Evolutionary conservation across 1,284 basidiomycete species (phyloP), one percentile per base, ranked within the genome.

Genomic region (Kwoniella shivajii): DNA sequence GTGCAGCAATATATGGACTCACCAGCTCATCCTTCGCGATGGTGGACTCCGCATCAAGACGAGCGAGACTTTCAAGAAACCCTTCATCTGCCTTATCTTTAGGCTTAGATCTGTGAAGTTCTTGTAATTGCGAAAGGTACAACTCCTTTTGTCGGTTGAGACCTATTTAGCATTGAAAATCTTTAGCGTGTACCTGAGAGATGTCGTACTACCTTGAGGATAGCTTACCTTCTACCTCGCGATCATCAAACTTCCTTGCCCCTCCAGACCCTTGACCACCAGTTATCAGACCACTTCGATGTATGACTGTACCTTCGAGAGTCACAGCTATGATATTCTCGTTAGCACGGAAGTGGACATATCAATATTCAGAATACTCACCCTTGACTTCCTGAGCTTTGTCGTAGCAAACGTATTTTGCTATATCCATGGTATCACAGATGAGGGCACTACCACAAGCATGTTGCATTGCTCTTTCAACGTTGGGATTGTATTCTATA

Each of bases 211-310:
- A n/a, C n/a, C n/a, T n/a, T n/a, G n/a, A n/a, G n/a, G n/a, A 42
- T 16, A 11, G 71, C 75, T 51, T 41, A 88, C 92, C 89, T 77
- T 92, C 87, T 3, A 98, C 84, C 66, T 97, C 92, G 63, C 88
- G 88, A 73, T 98, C 94, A 57, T 94, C 91, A 88, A 92, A 98
- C 70, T 90, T 90, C 77, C 90, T 88, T 47, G 84, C 83, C 34
- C 78, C 84, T 36, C 82, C 83, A 0, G 86, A 84, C 60, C 90
- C 91, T 31, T 86, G 82, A 41, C 96, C 96, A 79, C 96, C 96
- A 33, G 96, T 99, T 72, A 99, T 99, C 44, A 96, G 80, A 66
- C 96, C 96, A 65, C 89, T 93, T 81, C 95, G 96, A 78, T 99
- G 96, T 51, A 99, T 97, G 55, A 99, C 82, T 0, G 94, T 98